A percentile compares a stretch with the other conserved stretches of the same genome.
These are phyloP conservation scores for Cladobotryum protrusum DNA, from an alignment of 2,329 filamentous ascomycete species.

Conservation along the genomic window DNA sequence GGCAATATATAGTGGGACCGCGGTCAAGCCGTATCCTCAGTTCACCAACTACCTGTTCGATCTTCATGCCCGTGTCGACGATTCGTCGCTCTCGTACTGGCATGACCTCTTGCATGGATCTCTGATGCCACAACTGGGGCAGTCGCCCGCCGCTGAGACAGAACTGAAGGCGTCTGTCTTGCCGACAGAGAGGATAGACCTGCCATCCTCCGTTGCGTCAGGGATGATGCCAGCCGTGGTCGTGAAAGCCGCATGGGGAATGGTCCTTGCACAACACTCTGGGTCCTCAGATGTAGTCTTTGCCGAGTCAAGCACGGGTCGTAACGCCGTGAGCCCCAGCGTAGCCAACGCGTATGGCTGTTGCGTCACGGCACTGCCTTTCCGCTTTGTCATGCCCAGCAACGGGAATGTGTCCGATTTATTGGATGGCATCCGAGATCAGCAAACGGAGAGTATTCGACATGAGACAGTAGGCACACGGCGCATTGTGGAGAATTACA, in stretches of 20 bases:
- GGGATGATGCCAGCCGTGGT: background rate
- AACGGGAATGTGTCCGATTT: background rate
- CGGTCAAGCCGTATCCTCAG: background rate
- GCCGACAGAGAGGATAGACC: background rate
- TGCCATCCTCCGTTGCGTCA: background rate
- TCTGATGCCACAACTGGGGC: background rate
- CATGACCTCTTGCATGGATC: background rate
- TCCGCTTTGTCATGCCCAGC: background rate
- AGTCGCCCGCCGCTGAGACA: background rate
- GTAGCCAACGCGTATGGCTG: slow-evolving; percentile 1
- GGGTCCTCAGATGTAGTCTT: background rate
- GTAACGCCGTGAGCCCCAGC: background rate
- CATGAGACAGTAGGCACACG: background rate
- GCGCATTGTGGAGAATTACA: background rate
- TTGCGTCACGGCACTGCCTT: background rate
- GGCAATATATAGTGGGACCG: background rate
- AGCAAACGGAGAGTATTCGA: background rate
- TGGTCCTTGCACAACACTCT: background rate
- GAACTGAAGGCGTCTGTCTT: background rate
- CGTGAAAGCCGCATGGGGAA: background rate
- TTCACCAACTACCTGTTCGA: background rate
- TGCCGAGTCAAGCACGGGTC: background rate
- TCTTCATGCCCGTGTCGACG: background rate
- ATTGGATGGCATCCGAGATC: background rate
- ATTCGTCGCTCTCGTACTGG: background rate